Evolutionary conservation across 192 early-diverging fungal genomes (phyloP).

Genomic region (Umbelopsis sp.): DNA sequence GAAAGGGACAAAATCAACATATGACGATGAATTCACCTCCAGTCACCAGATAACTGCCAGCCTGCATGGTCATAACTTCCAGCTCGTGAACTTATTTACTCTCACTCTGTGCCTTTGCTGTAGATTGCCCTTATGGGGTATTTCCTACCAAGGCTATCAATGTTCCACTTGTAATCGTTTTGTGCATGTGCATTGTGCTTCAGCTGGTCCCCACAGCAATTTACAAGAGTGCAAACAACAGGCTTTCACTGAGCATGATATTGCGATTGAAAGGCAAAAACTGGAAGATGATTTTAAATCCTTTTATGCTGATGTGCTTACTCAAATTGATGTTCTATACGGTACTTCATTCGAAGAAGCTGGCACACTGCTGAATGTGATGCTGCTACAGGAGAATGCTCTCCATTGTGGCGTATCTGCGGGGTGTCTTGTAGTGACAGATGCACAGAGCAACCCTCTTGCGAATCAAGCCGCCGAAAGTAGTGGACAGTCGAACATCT

Average conservation of each 20-base stretch:
- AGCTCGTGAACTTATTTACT: constrained; percentile 57
- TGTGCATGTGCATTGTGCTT: constrained; percentile 45
- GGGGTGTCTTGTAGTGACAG: constrained; percentile 37
- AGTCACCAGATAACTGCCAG: neutral
- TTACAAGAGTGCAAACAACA: neutral
- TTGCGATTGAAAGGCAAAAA: constrained; percentile 36
- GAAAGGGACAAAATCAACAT: neutral
- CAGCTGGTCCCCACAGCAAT: neutral
- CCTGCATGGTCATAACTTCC: constrained; percentile 49
- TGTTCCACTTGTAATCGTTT: constrained; percentile 54
- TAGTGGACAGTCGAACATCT: neutral
- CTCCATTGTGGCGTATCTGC: constrained; percentile 39
- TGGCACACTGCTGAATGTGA: constrained; percentile 31
- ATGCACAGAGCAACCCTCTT: constrained; percentile 2
- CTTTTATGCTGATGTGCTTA: constrained; percentile 33
- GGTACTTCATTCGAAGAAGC: constrained; percentile 40
- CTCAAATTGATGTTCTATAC: constrained; percentile 28
- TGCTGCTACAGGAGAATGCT: constrained; percentile 43
- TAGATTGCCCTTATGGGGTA: constrained; percentile 56
- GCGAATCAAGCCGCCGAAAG: neutral
- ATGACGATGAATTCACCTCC: constrained; percentile 1
- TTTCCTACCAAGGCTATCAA: constrained; percentile 56
- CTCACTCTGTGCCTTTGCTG: constrained; percentile 54
- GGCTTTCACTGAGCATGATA: constrained; percentile 34
- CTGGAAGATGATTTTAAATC: constrained; percentile 40